Evolutionary conservation across 306 rosid genomes (phyloP).

Genomic region (Cicer yamashitae): DNA sequence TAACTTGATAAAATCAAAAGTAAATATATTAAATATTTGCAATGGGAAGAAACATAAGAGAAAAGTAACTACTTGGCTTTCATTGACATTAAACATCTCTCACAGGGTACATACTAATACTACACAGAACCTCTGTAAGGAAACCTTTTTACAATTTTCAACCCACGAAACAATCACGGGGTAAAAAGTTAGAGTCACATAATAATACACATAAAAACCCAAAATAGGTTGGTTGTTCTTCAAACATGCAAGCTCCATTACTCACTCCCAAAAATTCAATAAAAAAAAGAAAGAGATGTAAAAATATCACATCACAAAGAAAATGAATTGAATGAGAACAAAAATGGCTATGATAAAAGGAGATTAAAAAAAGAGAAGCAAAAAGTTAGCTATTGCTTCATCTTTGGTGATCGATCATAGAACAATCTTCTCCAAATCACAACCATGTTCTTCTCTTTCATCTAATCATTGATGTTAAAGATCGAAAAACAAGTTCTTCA

Average conservation of each 20-base stretch:
- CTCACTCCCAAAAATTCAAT: not conserved
- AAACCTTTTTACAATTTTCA: constrained; percentile 62
- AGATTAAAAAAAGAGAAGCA: constrained; percentile 66
- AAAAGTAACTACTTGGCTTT: constrained; percentile 33
- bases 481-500: constrained; percentile 81
- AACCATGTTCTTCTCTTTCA: constrained; percentile 49
- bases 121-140: constrained; percentile 48
- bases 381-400: constrained; percentile 55
- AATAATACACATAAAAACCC: constrained; percentile 43
- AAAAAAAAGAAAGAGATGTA: not conserved
- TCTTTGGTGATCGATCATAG: constrained; percentile 56
- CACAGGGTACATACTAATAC: constrained; percentile 43
- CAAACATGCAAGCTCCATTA: constrained; percentile 30
- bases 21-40: too few species aligned
- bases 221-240: constrained; percentile 39
- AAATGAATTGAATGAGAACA: not conserved
- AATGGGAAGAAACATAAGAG: not conserved
- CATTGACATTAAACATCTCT: constrained; percentile 58
- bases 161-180: constrained; percentile 57
- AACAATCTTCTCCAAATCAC: constrained; percentile 52
- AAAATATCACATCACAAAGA: constrained; percentile 40
- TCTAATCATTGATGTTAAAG: constrained; percentile 78
- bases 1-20: too few species aligned
- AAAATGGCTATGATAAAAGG: constrained; percentile 63
- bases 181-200: constrained; percentile 61